Percentiles rank a stretch among this genome's conserved stretches.
Evolutionary conservation across 192 early-diverging fungal species (phyloP).

Genomic region (Irineochytrium annulatum): DNA sequence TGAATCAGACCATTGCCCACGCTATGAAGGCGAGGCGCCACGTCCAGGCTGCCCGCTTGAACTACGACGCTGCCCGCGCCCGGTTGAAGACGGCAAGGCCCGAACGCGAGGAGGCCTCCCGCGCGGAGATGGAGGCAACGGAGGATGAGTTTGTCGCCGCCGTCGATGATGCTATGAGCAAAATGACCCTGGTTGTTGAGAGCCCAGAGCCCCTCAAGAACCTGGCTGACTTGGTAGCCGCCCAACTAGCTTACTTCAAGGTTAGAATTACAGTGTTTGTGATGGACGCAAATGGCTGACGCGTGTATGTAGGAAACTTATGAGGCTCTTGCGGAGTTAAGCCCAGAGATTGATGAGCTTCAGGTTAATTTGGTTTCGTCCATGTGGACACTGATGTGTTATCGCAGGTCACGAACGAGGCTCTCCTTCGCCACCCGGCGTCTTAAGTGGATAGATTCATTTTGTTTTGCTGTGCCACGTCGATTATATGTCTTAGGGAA

Average conservation of each 20-base stretch:
- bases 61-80: slow-evolving; percentile 82
- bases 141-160: slow-evolving; percentile 95
- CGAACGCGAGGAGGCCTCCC: slow-evolving; percentile 66
- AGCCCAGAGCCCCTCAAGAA: slow-evolving; percentile 79
- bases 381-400: background rate
- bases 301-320: slow-evolving; percentile 24
- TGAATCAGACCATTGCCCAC: slow-evolving; percentile 70
- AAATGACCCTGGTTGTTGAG: slow-evolving; percentile 91
- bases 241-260: slow-evolving; percentile 84
- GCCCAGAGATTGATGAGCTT: slow-evolving; percentile 93
- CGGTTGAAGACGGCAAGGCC: slow-evolving; percentile 69
- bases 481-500: too few species aligned
- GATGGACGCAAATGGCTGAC: background rate
- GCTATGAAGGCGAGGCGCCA: slow-evolving; percentile 82
- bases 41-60: slow-evolving; percentile 75
- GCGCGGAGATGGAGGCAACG: slow-evolving; percentile 81
- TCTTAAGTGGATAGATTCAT: slow-evolving; percentile 11
- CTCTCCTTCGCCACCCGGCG: slow-evolving; percentile 66
- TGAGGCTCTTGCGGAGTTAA: slow-evolving; percentile 37
- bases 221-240: slow-evolving; percentile 79
- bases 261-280: slow-evolving; percentile 20
- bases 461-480: too few species aligned
- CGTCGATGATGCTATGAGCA: slow-evolving; percentile 89
- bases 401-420: slow-evolving; percentile 83
- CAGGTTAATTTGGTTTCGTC: slow-evolving; percentile 4